Conservation (phyloP, 2,329 filamentous ascomycete genomes). For the Colletotrichum spaethianum region DNA sequence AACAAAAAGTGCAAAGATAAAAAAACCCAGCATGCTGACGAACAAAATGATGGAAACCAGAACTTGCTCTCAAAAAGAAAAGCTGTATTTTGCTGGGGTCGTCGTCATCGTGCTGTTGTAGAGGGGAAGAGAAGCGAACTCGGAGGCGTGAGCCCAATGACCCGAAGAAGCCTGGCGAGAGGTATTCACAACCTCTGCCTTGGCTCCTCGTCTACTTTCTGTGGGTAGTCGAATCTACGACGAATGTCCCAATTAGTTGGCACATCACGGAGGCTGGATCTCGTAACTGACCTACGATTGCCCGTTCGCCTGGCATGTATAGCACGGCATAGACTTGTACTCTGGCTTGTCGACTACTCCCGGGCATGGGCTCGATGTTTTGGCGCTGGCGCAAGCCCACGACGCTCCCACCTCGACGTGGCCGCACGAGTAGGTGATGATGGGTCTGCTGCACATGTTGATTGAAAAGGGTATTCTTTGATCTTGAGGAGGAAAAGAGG, state of each 20-base stretch:
- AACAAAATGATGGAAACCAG: not conserved
- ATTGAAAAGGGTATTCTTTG: not conserved
- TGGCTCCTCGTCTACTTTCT: not conserved
- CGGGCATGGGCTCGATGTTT: not conserved
- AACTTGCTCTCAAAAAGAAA: not conserved
- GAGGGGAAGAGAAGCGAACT: conserved; percentile 19
- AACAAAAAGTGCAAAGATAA: conserved; percentile 13
- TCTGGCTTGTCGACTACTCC: conserved; percentile 20
- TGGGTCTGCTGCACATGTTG: conserved; percentile 29
- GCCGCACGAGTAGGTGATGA: conserved; percentile 21
- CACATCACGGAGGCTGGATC: not conserved
- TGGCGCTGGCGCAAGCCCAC: conserved; percentile 19
- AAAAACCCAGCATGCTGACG: not conserved
- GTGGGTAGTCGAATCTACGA: not conserved
- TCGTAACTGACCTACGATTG: conserved; percentile 40
- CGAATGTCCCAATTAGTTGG: not conserved
- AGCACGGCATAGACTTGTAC: conserved; percentile 17
- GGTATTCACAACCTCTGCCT: conserved; percentile 17
- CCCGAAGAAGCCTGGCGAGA: not conserved
- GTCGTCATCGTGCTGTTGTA: conserved; percentile 6
- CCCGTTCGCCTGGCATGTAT: conserved; percentile 27
- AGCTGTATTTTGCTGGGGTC: not conserved
- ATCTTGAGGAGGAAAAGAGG: not conserved
- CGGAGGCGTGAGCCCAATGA: not conserved
- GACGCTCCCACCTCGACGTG: not conserved